Evolutionary conservation across 2,329 filamentous ascomycete genomes (phyloP).

Genomic region (Allantophomopsis cytisporea): DNA sequence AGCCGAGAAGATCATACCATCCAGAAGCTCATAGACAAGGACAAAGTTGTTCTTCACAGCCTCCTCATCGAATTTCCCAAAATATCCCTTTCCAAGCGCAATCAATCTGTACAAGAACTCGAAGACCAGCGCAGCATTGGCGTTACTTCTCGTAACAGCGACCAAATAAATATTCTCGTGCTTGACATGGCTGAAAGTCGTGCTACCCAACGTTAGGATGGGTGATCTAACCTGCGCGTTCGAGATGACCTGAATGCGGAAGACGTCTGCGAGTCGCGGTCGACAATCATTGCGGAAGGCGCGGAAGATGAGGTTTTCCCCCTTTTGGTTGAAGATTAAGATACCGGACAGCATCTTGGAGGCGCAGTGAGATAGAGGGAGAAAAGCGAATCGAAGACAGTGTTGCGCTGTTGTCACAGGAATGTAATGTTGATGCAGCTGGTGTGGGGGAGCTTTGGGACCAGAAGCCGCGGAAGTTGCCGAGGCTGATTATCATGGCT

Average conservation of each 20-base stretch:
- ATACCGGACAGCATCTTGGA: constrained; percentile 85
- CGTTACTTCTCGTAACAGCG: constrained; percentile 96
- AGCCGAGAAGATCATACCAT: constrained; percentile 41
- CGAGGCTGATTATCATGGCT: too few species aligned
- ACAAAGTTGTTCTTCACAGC: constrained; percentile 99
- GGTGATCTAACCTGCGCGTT: constrained; percentile 96
- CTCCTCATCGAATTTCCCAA: constrained; percentile 98
- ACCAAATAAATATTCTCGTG: constrained; percentile 99
- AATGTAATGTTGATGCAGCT: too few species aligned
- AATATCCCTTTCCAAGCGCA: constrained; percentile 84
- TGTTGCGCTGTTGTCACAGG: too few species aligned
- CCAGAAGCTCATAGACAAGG: constrained; percentile 89
- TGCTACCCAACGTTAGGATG: constrained; percentile 92
- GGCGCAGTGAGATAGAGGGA: too few species aligned
- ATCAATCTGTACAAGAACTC: constrained; percentile 94
- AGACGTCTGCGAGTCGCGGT: constrained; percentile 93
- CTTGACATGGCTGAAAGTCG: constrained; percentile 98
- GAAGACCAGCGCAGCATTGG: constrained; percentile 94
- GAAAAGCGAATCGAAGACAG: too few species aligned
- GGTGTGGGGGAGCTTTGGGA: too few species aligned
- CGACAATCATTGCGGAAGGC: constrained; percentile 98
- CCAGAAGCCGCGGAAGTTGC: too few species aligned
- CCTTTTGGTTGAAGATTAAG: constrained; percentile 98
- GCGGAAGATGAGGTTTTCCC: constrained; percentile 98
- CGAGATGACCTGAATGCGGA: constrained; percentile 98